Base-by-base conservation (phyloP, 2,329 filamentous ascomycete species). In the Scedosporium apiospermum region DNA sequence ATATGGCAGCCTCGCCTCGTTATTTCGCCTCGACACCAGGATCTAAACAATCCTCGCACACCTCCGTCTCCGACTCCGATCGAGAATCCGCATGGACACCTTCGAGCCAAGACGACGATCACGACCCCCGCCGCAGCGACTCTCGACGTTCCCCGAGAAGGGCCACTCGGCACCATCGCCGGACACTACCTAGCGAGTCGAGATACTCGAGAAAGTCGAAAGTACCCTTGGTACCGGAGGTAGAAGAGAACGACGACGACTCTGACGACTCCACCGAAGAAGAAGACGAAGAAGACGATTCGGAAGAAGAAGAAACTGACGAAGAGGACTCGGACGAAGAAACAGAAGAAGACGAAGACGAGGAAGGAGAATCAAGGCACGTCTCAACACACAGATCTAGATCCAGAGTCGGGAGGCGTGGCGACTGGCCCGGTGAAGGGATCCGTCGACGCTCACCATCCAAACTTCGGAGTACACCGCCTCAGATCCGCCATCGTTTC, bases 41-140 rank as follows among this genome's bases (percentile, higher is more conserved):
- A 23, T 75, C 76, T 49, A 70, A 69, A 61, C 68, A 69, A 46
- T 75, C 72, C 27, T 75, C 69, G 61, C 70, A 69, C 55, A 73
- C 69, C 58, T 76, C 75, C 3, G 68, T 73, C 6, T 72, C 69
- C 60, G 76, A 74, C 27, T 75, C 75, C 5, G 77, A 76, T 21
- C 70, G 70, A 46, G 75, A 75, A 14, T 75, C 74, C n/a, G 73
- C 72, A n/a, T 69, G 69, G 4, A 74, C 72, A 49, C 66, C 69
- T n/a, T 73, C 72, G 34, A 73, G 73, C 6, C 67, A 69, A 21
- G 74, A 75, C 9, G 71, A 74, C 27, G 60, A 62, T 1, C 60
- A 38, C n/a, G n/a, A 23, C 4, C 21, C 21, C 12, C 38, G 38
- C 51, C 60, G 38, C 46, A 46, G 21, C 21, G 44, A 44, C 23